phyloP scores from a whole-genome alignment of 2,329 filamentous ascomycete species.

The Colletotrichum godetiae region DNA sequence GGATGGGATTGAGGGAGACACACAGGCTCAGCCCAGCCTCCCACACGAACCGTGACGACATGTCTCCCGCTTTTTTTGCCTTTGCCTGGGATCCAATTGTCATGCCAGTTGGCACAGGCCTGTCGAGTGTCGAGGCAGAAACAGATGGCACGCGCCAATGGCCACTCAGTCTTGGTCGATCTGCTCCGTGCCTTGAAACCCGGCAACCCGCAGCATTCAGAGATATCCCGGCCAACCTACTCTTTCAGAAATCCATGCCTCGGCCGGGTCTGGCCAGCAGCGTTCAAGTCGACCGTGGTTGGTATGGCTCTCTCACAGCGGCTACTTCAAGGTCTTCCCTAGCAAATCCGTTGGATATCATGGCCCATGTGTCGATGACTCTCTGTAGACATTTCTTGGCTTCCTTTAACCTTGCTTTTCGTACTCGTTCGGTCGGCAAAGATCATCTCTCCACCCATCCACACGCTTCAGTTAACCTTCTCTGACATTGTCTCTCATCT shows the following conservation, averaged over 20 bases:
- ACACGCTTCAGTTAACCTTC: conserved; percentile 24
- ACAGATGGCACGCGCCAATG: conserved; percentile 33
- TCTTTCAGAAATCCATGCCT: conserved; percentile 20
- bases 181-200: conserved; percentile 34
- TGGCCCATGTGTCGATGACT: conserved; percentile 8
- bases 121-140: conserved; percentile 18
- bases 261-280: conserved; percentile 13
- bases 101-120: conserved; percentile 12
- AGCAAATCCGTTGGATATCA: not conserved
- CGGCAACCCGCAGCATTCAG: conserved; percentile 10
- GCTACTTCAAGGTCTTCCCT: not conserved
- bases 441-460: conserved; percentile 16
- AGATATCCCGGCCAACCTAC: conserved; percentile 23
- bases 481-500: conserved; percentile 30
- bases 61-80: conserved; percentile 7
- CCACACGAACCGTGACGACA: conserved; percentile 34
- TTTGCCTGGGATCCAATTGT: conserved; percentile 16
- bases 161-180: conserved; percentile 14
- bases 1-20: conserved; percentile 15
- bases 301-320: too few species aligned
- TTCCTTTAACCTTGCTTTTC: conserved; percentile 29
- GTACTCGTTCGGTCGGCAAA: conserved; percentile 29
- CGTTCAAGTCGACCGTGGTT: too few species aligned
- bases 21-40: conserved; percentile 29
- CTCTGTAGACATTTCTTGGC: conserved; percentile 27